phyloP scores from a whole-genome alignment of 352 stramenopile species.

The Globisporangium uncinulatum region DNA sequence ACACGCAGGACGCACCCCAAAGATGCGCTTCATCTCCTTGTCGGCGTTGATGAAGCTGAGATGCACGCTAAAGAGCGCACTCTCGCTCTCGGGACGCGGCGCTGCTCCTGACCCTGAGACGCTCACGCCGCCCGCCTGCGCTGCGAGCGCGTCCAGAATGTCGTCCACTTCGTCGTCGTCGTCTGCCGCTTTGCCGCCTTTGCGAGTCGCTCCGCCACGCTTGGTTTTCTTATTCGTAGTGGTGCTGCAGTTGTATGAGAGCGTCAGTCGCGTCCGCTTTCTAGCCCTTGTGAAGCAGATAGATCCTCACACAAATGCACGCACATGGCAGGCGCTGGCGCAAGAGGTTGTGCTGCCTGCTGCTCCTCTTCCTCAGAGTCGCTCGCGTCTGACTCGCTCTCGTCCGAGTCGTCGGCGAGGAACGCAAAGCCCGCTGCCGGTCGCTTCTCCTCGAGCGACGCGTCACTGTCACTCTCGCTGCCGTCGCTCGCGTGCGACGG shows the following conservation, averaged over 20 bases:
- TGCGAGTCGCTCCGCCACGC: slow-evolving; percentile 14
- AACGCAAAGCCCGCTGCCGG: slow-evolving; percentile 63
- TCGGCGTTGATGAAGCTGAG: slow-evolving; percentile 77
- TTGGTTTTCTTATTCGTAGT: slow-evolving; percentile 41
- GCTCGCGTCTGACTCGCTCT: slow-evolving; percentile 20
- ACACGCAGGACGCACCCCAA: slow-evolving; percentile 37
- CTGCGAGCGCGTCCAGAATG: slow-evolving; percentile 54
- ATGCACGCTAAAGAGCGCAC: slow-evolving; percentile 60
- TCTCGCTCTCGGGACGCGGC: slow-evolving; percentile 35
- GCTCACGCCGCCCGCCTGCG: slow-evolving; percentile 32
- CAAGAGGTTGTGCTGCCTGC: slow-evolving; percentile 6
- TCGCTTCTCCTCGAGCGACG: slow-evolving; percentile 31
- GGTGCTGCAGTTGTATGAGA: background rate
- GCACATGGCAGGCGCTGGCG: slow-evolving; percentile 12
- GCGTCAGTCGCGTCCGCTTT: background rate
- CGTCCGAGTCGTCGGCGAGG: slow-evolving; percentile 62
- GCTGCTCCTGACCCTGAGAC: too few relatives aligned
- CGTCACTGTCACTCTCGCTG: slow-evolving; percentile 5
- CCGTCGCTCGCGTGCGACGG: slow-evolving; percentile 2
- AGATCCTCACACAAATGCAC: background rate
- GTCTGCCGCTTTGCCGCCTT: slow-evolving; percentile 18
- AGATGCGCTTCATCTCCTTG: slow-evolving; percentile 88
- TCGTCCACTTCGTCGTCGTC: slow-evolving; percentile 55
- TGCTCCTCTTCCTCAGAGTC: slow-evolving; percentile 14
- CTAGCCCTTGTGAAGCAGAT: background rate